Conservation (phyloP, 164 flowering plant species). For the Santalum album region DNA sequence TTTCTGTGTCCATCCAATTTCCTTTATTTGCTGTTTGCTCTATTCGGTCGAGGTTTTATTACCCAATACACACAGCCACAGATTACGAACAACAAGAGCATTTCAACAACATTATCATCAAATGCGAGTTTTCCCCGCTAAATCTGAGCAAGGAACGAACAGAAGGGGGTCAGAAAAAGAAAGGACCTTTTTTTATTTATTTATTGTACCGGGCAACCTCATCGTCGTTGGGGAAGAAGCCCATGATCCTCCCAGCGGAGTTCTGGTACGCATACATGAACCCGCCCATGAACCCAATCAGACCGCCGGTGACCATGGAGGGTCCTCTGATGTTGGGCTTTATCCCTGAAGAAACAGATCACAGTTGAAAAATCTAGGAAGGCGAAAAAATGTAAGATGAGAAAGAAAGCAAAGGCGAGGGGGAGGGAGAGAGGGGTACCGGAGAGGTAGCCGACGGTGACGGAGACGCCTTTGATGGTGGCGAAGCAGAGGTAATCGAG, state of each 20-base stretch:
- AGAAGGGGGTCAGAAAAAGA: background rate
- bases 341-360: slow-evolving; percentile 75
- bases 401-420: slow-evolving; percentile 1
- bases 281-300: slow-evolving; percentile 90
- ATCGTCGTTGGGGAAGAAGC: slow-evolving; percentile 84
- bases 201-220: slow-evolving; percentile 87
- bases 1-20: no score
- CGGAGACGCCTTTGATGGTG: slow-evolving; percentile 86
- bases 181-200: slow-evolving; percentile 7
- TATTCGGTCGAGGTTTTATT: no score
- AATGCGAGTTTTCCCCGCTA: background rate
- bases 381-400: background rate
- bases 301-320: slow-evolving; percentile 94
- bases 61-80: no score
- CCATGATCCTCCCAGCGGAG: slow-evolving; percentile 93
- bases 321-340: slow-evolving; percentile 86
- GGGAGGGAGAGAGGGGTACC: slow-evolving; percentile 26
- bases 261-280: slow-evolving; percentile 98
- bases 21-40: no score
- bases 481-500: slow-evolving; percentile 78
- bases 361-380: background rate
- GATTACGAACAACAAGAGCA: no score
- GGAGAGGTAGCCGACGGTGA: slow-evolving; percentile 91
- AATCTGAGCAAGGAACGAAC: no score
- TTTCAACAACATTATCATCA: no score